These are phyloP conservation scores for Sporothrix inflata DNA, from an alignment of 2,329 filamentous ascomycete species.

Conservation along the genomic window DNA sequence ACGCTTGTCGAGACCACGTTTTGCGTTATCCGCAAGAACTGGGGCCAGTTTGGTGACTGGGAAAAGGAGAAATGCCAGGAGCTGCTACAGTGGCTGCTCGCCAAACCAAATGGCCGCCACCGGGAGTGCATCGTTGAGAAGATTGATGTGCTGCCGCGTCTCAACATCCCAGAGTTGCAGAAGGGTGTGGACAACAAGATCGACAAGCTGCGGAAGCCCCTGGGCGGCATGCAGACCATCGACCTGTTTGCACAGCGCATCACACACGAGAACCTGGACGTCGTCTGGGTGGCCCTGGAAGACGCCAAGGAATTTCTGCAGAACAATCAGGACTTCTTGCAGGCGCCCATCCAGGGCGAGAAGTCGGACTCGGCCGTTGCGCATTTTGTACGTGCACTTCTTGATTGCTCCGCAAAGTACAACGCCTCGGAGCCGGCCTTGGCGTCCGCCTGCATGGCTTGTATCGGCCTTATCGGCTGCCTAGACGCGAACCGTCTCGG, in stretches of 20 bases:
- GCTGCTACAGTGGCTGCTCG: constrained; percentile 67
- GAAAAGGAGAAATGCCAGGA: constrained; percentile 63
- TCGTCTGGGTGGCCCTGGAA: constrained; percentile 77
- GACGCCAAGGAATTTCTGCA: constrained; percentile 78
- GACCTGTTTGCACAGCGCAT: constrained; percentile 74
- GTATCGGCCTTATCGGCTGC: constrained; percentile 86
- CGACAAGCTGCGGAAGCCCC: constrained; percentile 63
- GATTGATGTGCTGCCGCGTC: constrained; percentile 76
- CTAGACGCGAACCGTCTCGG: constrained; percentile 91
- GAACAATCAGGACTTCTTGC: constrained; percentile 74
- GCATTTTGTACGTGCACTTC: constrained; percentile 71
- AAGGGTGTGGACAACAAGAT: constrained; percentile 67
- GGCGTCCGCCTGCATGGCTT: constrained; percentile 73
- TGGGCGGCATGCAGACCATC: constrained; percentile 69
- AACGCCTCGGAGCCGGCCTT: constrained; percentile 69
- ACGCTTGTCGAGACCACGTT: constrained; percentile 86
- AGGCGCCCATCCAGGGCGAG: constrained; percentile 78
- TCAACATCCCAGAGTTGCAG: constrained; percentile 71
- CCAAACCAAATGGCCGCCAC: constrained; percentile 48
- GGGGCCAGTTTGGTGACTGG: constrained; percentile 65
- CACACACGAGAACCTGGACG: constrained; percentile 79
- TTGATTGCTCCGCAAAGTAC: constrained; percentile 85
- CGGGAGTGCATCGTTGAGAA: constrained; percentile 63
- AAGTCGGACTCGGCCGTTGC: constrained; percentile 77
- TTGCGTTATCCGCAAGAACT: constrained; percentile 81